Percentiles rank a stretch among this genome's conserved stretches.
Evolutionary conservation across 768 basidiomycete genomes (phyloP).

Genomic region (Suillus alpinus): DNA sequence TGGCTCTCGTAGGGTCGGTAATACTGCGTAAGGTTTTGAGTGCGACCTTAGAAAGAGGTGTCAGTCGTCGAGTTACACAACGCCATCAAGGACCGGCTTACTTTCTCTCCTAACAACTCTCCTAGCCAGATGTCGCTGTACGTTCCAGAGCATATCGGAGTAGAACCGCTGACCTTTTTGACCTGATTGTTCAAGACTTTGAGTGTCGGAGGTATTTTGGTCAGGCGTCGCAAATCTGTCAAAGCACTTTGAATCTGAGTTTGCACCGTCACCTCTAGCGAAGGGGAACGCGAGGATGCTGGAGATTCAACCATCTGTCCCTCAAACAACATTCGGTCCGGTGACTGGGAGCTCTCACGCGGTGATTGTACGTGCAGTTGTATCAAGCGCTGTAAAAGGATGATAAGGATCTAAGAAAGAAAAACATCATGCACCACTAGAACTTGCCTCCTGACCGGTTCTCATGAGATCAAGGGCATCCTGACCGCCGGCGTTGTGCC

Average conservation of each 20-base stretch:
- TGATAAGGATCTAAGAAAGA: not conserved
- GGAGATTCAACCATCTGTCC: constrained; percentile 23
- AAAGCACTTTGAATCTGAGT: constrained; percentile 45
- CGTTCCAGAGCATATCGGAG: constrained; percentile 48
- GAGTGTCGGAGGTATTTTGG: constrained; percentile 52
- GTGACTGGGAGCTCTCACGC: not conserved
- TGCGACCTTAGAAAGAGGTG: constrained; percentile 42
- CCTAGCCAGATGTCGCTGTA: constrained; percentile 58
- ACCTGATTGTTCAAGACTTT: constrained; percentile 55
- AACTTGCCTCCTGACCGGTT: constrained; percentile 46
- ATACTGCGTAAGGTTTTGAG: constrained; percentile 52
- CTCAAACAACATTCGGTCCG: constrained; percentile 11
- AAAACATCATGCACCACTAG: not conserved
- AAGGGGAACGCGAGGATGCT: constrained; percentile 16
- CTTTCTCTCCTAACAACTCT: constrained; percentile 53
- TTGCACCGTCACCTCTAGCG: constrained; percentile 25
- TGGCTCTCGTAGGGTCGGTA: constrained; percentile 37
- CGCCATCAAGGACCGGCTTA: constrained; percentile 11
- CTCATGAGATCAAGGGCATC: constrained; percentile 50
- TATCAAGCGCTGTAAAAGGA: constrained; percentile 20
- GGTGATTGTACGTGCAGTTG: not conserved
- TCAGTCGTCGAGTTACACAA: not conserved
- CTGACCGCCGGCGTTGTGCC: constrained; percentile 39
- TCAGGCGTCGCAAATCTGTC: constrained; percentile 44
- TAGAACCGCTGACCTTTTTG: constrained; percentile 30